Conservation (phyloP, 2,329 filamentous ascomycete species). For the Penicillium hordei region DNA sequence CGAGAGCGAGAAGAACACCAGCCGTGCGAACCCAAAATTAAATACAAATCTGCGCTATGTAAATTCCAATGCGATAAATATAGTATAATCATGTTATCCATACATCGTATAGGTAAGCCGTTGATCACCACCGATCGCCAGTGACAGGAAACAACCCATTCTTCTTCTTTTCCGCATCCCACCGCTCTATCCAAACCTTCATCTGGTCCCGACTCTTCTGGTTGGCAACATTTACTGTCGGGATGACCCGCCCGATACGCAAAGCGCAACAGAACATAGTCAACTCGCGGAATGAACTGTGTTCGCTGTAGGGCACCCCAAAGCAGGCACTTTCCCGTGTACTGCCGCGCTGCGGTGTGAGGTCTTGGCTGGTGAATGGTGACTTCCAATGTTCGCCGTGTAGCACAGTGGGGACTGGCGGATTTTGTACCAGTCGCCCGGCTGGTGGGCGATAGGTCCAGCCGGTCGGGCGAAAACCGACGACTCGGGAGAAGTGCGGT, state of each 20-base stretch:
- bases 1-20: background rate
- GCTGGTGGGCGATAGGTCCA: slow-evolving; percentile 85
- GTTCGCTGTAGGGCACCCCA: slow-evolving; percentile 92
- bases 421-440: slow-evolving; percentile 61
- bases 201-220: slow-evolving; percentile 64
- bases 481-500: slow-evolving; percentile 78
- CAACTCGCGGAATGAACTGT: slow-evolving; percentile 90
- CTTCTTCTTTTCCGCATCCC: slow-evolving; percentile 62
- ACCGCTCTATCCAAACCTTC: slow-evolving; percentile 65
- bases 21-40: background rate
- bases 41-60: background rate
- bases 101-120: background rate
- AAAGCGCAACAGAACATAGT: slow-evolving; percentile 89
- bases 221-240: slow-evolving; percentile 83
- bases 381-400: slow-evolving; percentile 72
- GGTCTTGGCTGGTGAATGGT: slow-evolving; percentile 67
- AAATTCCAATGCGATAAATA: background rate
- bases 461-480: slow-evolving; percentile 88
- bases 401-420: slow-evolving; percentile 64
- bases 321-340: slow-evolving; percentile 82
- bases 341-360: slow-evolving; percentile 79
- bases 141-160: slow-evolving; percentile 57
- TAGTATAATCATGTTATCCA: background rate
- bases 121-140: slow-evolving; percentile 33
- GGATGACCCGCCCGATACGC: slow-evolving; percentile 83